Evolutionary conservation across 1,139 yeast genomes (phyloP), one percentile per base, ranked within the genome.

Genomic region (Scheffersomyces insectosa): DNA sequence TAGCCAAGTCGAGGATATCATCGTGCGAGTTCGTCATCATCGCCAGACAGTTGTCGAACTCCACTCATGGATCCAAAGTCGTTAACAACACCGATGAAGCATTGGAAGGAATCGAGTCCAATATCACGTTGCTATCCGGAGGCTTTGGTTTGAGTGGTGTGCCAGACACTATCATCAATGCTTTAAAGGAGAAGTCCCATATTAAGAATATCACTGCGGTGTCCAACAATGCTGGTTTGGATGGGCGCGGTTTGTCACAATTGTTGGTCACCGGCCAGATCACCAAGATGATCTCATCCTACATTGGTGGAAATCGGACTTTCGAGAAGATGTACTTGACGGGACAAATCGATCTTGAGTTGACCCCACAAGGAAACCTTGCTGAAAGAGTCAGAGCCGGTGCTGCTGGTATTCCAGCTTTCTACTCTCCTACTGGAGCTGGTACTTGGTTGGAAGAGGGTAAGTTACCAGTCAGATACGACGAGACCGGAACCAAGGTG

Each of bases 321-420:
- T 72, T 75, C 48, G 75, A 72, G 48, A 54, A 58, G 33, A 52
- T 68, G 49, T 76, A 71, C 50, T 60, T 75, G 40, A 60, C 65
- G 11, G 81, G 81, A 12, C 51, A 68, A 40, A 64, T 76, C 35
- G 77, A 72, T 43, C 59, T 75, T 43, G 79, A 76, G 50, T 60
- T 75, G 42, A 68, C 74, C 11, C 80, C 80, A 5, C 81, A 76
- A 50, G 81, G 81, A 2, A 73, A 75, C 14, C 60, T 76, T 37
- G 80, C 80, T 13, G 81, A 76, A 53, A 62, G 77, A 39, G 64
- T 68, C 28, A 59, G 81, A 30, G 79, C 81, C n/a, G 80, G 75
- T 10, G 77, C 70, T 15, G 70, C 80, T 4, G 80, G 80, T 13
- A 62, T 74, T 13, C 80, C 80, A 2, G 80, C 79, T 1, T 75